These are phyloP conservation scores for Erodium maritimum DNA, from an alignment of 345 rosid species.

Conservation along the genomic window DNA sequence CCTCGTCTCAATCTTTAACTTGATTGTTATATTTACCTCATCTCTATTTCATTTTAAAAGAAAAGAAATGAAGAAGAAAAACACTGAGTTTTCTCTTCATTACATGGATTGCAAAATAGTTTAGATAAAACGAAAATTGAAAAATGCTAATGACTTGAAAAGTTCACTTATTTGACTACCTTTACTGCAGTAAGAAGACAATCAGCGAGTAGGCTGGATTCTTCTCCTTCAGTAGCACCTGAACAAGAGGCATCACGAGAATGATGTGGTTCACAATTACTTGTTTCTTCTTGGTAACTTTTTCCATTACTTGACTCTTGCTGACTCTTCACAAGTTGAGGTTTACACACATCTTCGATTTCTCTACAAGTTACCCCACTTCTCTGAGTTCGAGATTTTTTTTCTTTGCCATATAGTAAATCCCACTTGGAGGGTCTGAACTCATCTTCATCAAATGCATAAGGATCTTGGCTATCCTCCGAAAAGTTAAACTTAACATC, in stretches of 20 bases:
- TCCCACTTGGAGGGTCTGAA: conserved; percentile 74
- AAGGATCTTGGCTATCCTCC: conserved; percentile 67
- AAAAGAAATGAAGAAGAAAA: background rate
- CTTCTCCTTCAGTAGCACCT: conserved; percentile 36
- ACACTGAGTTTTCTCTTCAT: background rate
- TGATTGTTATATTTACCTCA: background rate
- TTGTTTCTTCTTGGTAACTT: conserved; percentile 24
- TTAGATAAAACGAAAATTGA: background rate
- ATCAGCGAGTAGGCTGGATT: conserved; percentile 47
- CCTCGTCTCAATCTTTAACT: background rate
- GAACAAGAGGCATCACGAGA: conserved; percentile 28
- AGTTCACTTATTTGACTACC: conserved; percentile 27
- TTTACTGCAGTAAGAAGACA: conserved; percentile 87
- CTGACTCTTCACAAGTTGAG: conserved; percentile 23
- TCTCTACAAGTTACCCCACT: conserved; percentile 22
- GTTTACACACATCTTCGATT: conserved; percentile 23
- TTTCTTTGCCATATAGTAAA: conserved; percentile 37
- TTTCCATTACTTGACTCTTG: conserved; percentile 30
- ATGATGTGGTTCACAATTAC: conserved; percentile 17
- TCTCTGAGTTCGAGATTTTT: conserved; percentile 24
- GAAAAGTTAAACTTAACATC: conserved; percentile 19
- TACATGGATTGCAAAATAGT: background rate
- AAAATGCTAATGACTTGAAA: conserved; percentile 1
- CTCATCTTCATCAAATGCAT: conserved; percentile 68
- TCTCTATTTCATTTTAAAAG: background rate